Percentiles rank a stretch among this genome's conserved stretches.
Evolutionary conservation across 1,139 yeast genomes (phyloP).

Genomic region (Debaryomyces coudertii): DNA sequence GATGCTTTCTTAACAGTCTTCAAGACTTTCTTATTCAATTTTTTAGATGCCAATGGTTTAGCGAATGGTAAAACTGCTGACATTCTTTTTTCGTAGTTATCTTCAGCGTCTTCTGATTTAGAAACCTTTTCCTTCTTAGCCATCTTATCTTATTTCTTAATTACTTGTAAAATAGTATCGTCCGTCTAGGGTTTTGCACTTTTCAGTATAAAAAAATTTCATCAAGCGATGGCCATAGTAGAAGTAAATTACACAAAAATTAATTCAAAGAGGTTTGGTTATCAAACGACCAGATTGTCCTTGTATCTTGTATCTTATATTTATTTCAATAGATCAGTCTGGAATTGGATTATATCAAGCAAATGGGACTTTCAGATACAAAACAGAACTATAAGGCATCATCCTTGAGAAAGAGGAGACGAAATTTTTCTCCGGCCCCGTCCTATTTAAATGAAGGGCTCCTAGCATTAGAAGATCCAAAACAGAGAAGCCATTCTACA

Average conservation of each 20-base stretch:
- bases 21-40: constrained; percentile 90
- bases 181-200: constrained; percentile 1
- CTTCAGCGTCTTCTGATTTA: constrained; percentile 56
- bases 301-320: neutral
- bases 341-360: neutral
- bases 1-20: constrained; percentile 97
- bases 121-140: constrained; percentile 53
- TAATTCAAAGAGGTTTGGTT: constrained; percentile 1
- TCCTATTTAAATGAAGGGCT: constrained; percentile 3
- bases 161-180: neutral
- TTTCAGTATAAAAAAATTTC: constrained; percentile 13
- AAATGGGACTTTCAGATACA: neutral
- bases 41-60: constrained; percentile 92
- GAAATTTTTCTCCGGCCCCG: constrained; percentile 8
- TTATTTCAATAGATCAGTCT: neutral
- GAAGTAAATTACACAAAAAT: constrained; percentile 7
- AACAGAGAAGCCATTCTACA: constrained; percentile 5
- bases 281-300: constrained; percentile 3
- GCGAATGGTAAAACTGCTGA: constrained; percentile 93
- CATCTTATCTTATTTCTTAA: constrained; percentile 35
- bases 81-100: constrained; percentile 89
- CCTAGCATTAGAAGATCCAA: constrained; percentile 7
- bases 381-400: neutral
- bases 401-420: constrained; percentile 10
- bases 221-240: constrained; percentile 14